Conservation (phyloP, 2,329 filamentous ascomycete genomes). For the Diaporthe amygdali region DNA sequence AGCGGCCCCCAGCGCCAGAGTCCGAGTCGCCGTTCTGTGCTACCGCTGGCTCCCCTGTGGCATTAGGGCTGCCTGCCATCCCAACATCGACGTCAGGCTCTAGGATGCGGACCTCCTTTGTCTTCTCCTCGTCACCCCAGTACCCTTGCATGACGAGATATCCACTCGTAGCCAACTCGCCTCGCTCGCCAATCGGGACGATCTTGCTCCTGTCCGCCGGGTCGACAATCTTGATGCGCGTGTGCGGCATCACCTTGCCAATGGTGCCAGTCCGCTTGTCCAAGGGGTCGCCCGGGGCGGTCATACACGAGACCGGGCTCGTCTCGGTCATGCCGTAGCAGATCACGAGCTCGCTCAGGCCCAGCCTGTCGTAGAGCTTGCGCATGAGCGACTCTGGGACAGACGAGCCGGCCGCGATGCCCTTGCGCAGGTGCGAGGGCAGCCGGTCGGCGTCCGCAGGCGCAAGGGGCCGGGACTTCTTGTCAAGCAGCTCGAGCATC, state of each 20-base stretch:
- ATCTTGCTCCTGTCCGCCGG: constrained; percentile 62
- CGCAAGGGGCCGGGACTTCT: background rate
- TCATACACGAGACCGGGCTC: constrained; percentile 80
- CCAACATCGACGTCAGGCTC: constrained; percentile 38
- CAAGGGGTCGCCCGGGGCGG: constrained; percentile 75
- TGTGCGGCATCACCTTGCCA: constrained; percentile 84
- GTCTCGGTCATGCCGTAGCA: constrained; percentile 99
- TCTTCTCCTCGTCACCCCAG: constrained; percentile 75
- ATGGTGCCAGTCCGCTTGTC: constrained; percentile 77
- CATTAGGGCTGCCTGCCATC: constrained; percentile 24
- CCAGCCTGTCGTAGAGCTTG: constrained; percentile 73
- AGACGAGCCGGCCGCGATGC: constrained; percentile 87
- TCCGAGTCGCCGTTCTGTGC: background rate
- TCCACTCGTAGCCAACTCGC: constrained; percentile 83
- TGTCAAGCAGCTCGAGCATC: constrained; percentile 74
- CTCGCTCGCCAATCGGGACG: constrained; percentile 68
- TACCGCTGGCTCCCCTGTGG: constrained; percentile 22
- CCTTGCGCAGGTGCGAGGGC: constrained; percentile 69
- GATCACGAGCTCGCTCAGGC: constrained; percentile 83
- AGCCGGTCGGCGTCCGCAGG: constrained; percentile 29
- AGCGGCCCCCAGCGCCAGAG: constrained; percentile 55
- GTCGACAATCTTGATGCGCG: constrained; percentile 76
- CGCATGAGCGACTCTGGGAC: constrained; percentile 84
- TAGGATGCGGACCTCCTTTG: constrained; percentile 65
- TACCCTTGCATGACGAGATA: constrained; percentile 94